phyloP scores from a whole-genome alignment of 1,139 yeast genomes.

The Blastobotrys ciferrii region DNA sequence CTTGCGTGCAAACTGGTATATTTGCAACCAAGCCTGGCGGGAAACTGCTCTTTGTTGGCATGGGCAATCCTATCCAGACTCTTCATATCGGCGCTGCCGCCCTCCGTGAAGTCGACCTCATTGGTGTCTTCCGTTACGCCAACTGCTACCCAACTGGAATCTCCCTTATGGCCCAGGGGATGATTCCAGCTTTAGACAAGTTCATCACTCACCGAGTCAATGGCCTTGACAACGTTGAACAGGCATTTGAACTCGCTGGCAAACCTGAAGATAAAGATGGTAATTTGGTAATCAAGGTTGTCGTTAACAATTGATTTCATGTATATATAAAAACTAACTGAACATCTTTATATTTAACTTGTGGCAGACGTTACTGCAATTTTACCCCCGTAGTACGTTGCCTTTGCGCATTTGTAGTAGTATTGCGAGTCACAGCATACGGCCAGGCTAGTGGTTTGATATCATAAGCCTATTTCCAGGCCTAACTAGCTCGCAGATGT shows the following conservation, averaged over 20 bases:
- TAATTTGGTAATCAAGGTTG: constrained; percentile 32
- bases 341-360: not conserved
- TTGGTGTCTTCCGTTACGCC: constrained; percentile 81
- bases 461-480: too few species aligned
- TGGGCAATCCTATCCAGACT: constrained; percentile 43
- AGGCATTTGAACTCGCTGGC: constrained; percentile 35
- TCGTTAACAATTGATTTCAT: constrained; percentile 18
- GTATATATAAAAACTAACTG: not conserved
- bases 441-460: too few species aligned
- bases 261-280: constrained; percentile 31
- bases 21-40: constrained; percentile 60
- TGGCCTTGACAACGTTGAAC: constrained; percentile 30
- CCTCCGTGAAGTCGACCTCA: constrained; percentile 64
- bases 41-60: constrained; percentile 69
- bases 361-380: too few species aligned
- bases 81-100: constrained; percentile 45
- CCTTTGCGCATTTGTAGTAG: too few species aligned
- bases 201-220: constrained; percentile 74
- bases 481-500: too few species aligned
- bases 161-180: constrained; percentile 58
- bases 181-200: constrained; percentile 54
- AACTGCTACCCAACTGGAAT: constrained; percentile 77
- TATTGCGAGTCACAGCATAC: too few species aligned
- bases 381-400: too few species aligned
- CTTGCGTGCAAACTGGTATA: constrained; percentile 64